A percentile compares a stretch with the other conserved stretches of the same genome.
These are phyloP conservation scores for Termitomyces sp. DNA, from an alignment of 768 basidiomycete species.

Conservation along the genomic window DNA sequence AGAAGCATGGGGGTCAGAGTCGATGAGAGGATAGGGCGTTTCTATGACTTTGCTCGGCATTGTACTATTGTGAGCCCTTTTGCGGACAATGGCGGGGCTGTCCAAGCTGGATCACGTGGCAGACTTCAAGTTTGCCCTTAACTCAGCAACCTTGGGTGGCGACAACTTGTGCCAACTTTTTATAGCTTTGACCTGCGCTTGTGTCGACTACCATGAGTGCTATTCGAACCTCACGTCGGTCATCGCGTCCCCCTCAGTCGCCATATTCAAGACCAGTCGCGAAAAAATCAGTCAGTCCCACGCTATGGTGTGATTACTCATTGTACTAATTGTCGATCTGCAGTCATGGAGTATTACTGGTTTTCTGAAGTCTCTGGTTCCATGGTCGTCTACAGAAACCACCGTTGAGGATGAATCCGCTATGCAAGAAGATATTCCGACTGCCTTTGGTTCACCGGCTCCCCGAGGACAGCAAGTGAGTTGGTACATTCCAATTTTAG, in stretches of 20 bases:
- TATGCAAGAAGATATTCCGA: slow-evolving; percentile 14
- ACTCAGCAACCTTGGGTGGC: slow-evolving; percentile 17
- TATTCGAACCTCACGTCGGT: slow-evolving; percentile 36
- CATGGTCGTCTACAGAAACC: slow-evolving; percentile 21
- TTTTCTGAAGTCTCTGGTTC: slow-evolving; percentile 48
- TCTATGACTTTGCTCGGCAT: slow-evolving; percentile 47
- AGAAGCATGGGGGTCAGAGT: slow-evolving; percentile 84
- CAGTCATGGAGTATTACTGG: slow-evolving; percentile 49
- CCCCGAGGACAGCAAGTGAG: slow-evolving; percentile 23
- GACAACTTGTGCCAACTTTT: slow-evolving; percentile 11
- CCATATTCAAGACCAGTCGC: slow-evolving; percentile 47
- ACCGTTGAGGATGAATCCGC: slow-evolving; percentile 16
- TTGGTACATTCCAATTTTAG: not conserved
- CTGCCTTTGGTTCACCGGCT: slow-evolving; percentile 10
- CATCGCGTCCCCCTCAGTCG: slow-evolving; percentile 32
- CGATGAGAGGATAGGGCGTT: slow-evolving; percentile 87
- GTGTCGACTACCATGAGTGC: slow-evolving; percentile 44
- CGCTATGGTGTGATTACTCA: slow-evolving; percentile 1
- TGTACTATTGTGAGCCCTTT: slow-evolving; percentile 17
- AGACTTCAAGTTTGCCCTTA: slow-evolving; percentile 27
- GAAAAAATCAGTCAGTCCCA: slow-evolving; percentile 43
- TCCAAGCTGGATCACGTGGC: slow-evolving; percentile 23
- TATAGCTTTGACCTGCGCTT: slow-evolving; percentile 3
- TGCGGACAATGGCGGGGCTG: slow-evolving; percentile 24
- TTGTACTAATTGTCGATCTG: not conserved